phyloP scores from a whole-genome alignment of 768 basidiomycete genomes.

The Tulasnella sp. region DNA sequence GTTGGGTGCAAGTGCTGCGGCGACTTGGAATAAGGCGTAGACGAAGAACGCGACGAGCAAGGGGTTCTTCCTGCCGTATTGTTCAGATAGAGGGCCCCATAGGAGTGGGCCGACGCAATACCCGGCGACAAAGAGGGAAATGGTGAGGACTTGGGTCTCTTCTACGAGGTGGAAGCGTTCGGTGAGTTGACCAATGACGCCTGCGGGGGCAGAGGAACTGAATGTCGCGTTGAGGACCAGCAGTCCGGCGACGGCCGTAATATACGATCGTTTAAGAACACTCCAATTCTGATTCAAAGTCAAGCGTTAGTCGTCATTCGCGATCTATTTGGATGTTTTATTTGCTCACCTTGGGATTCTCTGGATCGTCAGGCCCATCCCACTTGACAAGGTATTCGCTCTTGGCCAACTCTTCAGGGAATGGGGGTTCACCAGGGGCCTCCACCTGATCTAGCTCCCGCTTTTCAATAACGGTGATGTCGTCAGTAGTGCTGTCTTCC shows the following conservation, averaged over 20 bases:
- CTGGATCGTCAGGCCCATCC: conserved; percentile 17
- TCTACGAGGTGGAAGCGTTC: conserved; percentile 9
- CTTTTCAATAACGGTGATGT: conserved; percentile 2
- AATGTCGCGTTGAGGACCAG: conserved; percentile 22
- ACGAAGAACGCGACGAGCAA: conserved; percentile 30
- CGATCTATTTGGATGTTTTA: neutral
- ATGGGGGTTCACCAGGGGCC: conserved; percentile 10
- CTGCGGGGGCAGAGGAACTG: conserved; percentile 12
- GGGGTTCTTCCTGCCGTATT: conserved; percentile 30
- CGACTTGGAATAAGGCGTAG: conserved; percentile 25
- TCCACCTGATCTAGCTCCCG: neutral
- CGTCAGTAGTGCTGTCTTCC: conserved; percentile 3
- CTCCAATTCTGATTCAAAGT: conserved; percentile 22
- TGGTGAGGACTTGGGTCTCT: conserved; percentile 14
- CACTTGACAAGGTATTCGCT: conserved; percentile 15
- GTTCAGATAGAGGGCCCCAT: conserved; percentile 27
- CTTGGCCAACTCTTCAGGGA: neutral
- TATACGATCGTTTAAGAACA: conserved; percentile 11
- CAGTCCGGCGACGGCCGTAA: conserved; percentile 6
- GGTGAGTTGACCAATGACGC: conserved; percentile 17
- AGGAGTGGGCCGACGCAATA: conserved; percentile 29
- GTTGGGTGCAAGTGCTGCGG: conserved; percentile 29
- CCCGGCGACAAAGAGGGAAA: conserved; percentile 20
- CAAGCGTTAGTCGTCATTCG: neutral
- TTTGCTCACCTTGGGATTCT: conserved; percentile 16